Evolutionary conservation across 495 filamentous ascomycete species (phyloP), one percentile per base, ranked within the genome.

Genomic region (Talaromyces nanjingensis): DNA sequence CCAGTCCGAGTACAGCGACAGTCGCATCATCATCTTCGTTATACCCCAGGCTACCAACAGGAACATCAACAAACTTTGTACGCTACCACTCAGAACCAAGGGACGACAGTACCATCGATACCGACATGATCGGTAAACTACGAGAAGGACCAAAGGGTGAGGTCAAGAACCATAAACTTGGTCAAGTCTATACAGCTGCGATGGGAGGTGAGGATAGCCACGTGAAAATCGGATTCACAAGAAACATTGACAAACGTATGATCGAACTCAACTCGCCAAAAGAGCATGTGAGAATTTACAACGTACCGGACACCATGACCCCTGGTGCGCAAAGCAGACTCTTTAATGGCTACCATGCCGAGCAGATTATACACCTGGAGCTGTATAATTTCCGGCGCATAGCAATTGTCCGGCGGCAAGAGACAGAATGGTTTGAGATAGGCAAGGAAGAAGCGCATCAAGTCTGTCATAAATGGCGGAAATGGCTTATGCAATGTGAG

Each of bases 401-500:
- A 11, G 18, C 25, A 18, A 37, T 52, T n/a, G 5, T 9, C 14
- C 14, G 1, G 25, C 14, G 1, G 25, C 54, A 49, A 5, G 14
- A 31, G 20, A 54, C 25, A 8, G 60, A 62, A 54, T 62, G 60
- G 60, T 62, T 62, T 34, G 9, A 62, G 12, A 54, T 54, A 5
- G 45, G 53, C 2, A 22, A 12, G 8, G 18, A 62, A 5, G 14
- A 53, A 29, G 60, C 60, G 3, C 18, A 53, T 16, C 6, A 12
- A 54, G 45, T 62, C 7, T 29, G 42, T 22, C 39, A n/a, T 9
- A 62, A 62, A 54, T 62, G 60, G 60, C 20, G 42, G 22, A 52
- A 31, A 3, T 62, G 60, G 60, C 8, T 62, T n/a, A 37, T 16
- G 0, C 9, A 62, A 1, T 33, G 42, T 11, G 11, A 54, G 20